Conservation (phyloP, 1,139 yeast species). For the Taphrina wiesneri region DNA sequence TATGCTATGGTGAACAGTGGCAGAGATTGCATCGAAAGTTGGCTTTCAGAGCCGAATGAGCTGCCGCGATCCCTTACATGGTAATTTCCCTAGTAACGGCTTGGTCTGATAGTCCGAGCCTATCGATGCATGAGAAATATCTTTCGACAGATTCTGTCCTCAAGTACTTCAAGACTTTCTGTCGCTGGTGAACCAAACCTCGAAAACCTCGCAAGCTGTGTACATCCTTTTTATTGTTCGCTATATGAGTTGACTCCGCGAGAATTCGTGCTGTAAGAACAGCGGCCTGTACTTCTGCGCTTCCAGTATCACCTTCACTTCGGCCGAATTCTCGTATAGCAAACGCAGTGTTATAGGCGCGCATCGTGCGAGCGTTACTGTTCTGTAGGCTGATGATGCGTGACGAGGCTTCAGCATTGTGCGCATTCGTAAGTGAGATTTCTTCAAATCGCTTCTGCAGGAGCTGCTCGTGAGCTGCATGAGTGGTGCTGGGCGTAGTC, state of each 20-base stretch:
- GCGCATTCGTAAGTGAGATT: conserved; percentile 43
- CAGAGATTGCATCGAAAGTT: too few species aligned
- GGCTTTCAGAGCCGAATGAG: background rate
- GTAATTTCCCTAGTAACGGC: conserved; percentile 52
- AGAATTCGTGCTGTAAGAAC: conserved; percentile 77
- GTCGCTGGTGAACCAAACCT: conserved; percentile 84
- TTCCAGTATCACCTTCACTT: conserved; percentile 86
- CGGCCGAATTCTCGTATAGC: conserved; percentile 81
- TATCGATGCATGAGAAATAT: conserved; percentile 82
- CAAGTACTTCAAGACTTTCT: conserved; percentile 73
- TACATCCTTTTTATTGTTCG: conserved; percentile 71
- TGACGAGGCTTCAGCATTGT: conserved; percentile 66
- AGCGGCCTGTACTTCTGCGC: conserved; percentile 95
- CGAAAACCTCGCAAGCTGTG: conserved; percentile 68
- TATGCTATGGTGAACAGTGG: background rate
- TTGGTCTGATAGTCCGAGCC: conserved; percentile 81
- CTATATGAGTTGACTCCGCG: conserved; percentile 72
- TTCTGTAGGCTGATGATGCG: conserved; percentile 76
- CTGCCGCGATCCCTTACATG: conserved; percentile 17
- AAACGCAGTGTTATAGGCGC: conserved; percentile 60
- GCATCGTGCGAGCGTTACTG: conserved; percentile 60
- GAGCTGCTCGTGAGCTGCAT: conserved; percentile 2
- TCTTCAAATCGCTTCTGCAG: background rate
- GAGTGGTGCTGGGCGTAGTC: background rate
- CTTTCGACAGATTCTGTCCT: conserved; percentile 75